Conservation (phyloP, 202 grass and related monocot genomes). For the Cymbopogon flexuosus region DNA sequence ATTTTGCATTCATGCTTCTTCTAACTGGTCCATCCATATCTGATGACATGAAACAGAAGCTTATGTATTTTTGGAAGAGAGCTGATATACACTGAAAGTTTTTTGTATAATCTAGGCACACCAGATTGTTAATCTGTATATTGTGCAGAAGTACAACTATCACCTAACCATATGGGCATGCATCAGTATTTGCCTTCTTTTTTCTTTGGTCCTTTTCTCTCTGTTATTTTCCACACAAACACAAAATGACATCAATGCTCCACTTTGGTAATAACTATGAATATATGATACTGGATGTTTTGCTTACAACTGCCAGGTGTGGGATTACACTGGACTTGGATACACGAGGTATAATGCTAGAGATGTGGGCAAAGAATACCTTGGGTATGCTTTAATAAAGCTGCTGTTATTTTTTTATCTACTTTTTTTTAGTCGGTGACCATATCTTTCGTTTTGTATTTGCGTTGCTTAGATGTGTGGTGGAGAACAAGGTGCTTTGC, state of each 20-base stretch:
- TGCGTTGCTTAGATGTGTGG: constrained; percentile 65
- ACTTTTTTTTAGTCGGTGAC: not conserved
- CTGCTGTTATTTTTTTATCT: not conserved
- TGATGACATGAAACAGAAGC: not conserved
- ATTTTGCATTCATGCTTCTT: not conserved
- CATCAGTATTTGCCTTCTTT: not conserved
- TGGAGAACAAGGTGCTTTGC: constrained; percentile 99
- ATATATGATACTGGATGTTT: not conserved
- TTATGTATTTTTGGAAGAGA: constrained; percentile 6
- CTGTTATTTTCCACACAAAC: not conserved
- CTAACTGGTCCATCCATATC: not conserved
- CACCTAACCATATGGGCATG: not conserved
- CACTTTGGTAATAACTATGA: not conserved
- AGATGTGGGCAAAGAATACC: constrained; percentile 79
- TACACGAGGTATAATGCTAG: constrained; percentile 82
- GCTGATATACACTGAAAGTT: not conserved
- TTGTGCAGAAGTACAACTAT: not conserved
- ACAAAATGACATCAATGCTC: not conserved
- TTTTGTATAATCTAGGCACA: not conserved
- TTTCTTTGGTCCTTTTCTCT: not conserved
- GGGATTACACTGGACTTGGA: constrained; percentile 96
- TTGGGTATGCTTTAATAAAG: constrained; percentile 55
- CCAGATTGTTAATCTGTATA: not conserved
- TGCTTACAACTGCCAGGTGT: constrained; percentile 52
- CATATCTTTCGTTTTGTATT: constrained; percentile 8